Evolutionary conservation across 306 rosid genomes (phyloP), one percentile per base, ranked within the genome.

Genomic region (Purshia tridentata): DNA sequence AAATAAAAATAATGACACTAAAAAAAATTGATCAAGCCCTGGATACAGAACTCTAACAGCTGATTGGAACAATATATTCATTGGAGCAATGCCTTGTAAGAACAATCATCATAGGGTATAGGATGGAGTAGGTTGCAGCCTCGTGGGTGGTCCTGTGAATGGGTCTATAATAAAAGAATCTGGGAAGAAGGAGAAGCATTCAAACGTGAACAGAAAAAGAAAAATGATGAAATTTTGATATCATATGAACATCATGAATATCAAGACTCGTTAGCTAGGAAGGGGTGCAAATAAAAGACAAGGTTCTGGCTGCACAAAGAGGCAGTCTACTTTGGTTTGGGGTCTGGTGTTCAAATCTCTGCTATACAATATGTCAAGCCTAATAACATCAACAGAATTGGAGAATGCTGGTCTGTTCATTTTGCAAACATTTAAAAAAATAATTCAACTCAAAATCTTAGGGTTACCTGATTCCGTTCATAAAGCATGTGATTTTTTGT

Each of bases 401-500:
- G 50, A 48, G 50, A 84, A 74, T 46, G 52, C 53, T 23, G 6
- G 11, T 41, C 42, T 39, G 42, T 53, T 41, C 6, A n/a, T 12
- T 75, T 73, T 42, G 22, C 23, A 54, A 16, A 58, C 10, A 23
- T 37, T 42, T n/a, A 50, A 14, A 22, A 62, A 18, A n/a, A 49
- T 20, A 12, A 37, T 67, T 37, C 35, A 72, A 64, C 74, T 40
- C 61, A 54, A 29, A 74, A 73, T 74, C 29, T 29, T 50, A 84
- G 55, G 66, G 58, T 80, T 60, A 88, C 99, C 93, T 92, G 99
- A 88, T 95, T 91, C 49, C 99, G 90, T 78, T 95, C 99, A 62
- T 95, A 95, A 52, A 95, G 99, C 99, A 95, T 91, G 66, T 95
- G 98, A 79, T 95, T 95, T 84, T 95, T 95, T 47, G 99, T 78